These are phyloP conservation scores for Colletotrichum truncatum DNA, from an alignment of 2,329 filamentous ascomycete species.

Conservation along the genomic window DNA sequence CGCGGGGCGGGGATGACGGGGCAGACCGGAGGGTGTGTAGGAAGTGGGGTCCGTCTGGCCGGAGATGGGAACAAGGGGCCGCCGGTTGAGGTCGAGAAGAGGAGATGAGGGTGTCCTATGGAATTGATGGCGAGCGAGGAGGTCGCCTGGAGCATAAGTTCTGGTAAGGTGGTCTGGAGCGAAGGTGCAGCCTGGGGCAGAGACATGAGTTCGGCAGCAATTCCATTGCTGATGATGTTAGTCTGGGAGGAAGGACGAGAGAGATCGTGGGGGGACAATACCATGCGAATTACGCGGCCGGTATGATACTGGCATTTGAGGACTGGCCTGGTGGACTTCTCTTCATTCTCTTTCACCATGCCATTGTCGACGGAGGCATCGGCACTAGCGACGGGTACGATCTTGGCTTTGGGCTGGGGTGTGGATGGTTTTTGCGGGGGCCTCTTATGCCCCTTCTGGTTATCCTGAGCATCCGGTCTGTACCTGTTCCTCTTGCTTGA, in stretches of 20 bases:
- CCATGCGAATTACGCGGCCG: constrained; percentile 38
- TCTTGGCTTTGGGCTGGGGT: neutral
- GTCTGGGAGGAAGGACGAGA: neutral
- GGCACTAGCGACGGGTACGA: neutral
- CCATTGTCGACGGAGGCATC: neutral
- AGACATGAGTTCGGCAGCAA: constrained; percentile 38
- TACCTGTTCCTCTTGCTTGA: constrained; percentile 24
- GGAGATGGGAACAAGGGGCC: neutral
- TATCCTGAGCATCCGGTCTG: neutral
- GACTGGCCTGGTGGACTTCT: constrained; percentile 12
- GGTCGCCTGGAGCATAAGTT: constrained; percentile 35
- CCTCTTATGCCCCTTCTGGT: neutral
- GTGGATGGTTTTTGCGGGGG: neutral
- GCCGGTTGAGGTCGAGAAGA: neutral
- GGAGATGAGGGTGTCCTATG: constrained; percentile 4
- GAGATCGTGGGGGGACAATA: constrained; percentile 20
- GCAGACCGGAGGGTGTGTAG: neutral
- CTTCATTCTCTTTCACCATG: constrained; percentile 3
- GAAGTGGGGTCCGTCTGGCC: neutral
- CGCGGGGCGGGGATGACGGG: constrained; percentile 26
- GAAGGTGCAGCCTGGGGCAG: constrained; percentile 36
- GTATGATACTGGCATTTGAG: constrained; percentile 39
- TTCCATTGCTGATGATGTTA: constrained; percentile 38
- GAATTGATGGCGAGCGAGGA: constrained; percentile 29
- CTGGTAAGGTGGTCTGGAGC: constrained; percentile 37